phyloP scores from a whole-genome alignment of 2,329 filamentous ascomycete genomes.

The Thielaviopsis ethacetica region DNA sequence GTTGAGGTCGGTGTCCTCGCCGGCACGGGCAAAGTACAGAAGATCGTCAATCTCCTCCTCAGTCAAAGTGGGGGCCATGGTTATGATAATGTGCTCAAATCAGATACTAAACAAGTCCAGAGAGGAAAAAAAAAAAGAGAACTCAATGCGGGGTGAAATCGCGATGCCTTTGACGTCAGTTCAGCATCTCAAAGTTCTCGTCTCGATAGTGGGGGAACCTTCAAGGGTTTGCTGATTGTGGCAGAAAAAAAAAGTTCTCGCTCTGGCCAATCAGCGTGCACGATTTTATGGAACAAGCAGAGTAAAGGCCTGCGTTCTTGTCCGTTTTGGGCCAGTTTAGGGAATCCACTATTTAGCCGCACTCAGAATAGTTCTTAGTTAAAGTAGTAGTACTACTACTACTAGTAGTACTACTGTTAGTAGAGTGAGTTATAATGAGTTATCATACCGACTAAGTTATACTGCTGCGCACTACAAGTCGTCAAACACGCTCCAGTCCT shows the following conservation, averaged over 20 bases:
- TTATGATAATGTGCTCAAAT: constrained; percentile 3
- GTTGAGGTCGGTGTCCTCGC: constrained; percentile 55
- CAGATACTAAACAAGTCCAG: not conserved
- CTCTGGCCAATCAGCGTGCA: constrained; percentile 4
- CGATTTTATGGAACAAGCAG: constrained; percentile 5
- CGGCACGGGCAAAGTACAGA: constrained; percentile 68
- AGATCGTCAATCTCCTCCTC: constrained; percentile 83
- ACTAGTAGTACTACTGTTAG: too few relatives aligned
- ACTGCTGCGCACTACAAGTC: too few relatives aligned
- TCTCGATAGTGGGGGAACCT: not conserved
- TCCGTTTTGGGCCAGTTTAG: constrained; percentile 1
- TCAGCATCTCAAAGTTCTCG: not conserved
- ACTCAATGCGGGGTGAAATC: not conserved
- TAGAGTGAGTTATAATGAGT: too few relatives aligned
- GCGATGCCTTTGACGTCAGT: not conserved
- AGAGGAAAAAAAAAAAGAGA: not conserved
- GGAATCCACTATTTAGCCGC: not conserved
- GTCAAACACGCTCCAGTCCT: not conserved
- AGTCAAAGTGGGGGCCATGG: constrained; percentile 39
- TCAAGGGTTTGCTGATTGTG: not conserved
- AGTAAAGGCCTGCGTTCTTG: not conserved
- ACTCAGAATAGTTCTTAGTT: too few relatives aligned
- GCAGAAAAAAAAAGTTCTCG: constrained; percentile 3
- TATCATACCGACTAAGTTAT: too few relatives aligned
- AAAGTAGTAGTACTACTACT: too few relatives aligned